phyloP scores from a whole-genome alignment of 1,139 yeast genomes.

The Sugiyamaella castrensis region DNA sequence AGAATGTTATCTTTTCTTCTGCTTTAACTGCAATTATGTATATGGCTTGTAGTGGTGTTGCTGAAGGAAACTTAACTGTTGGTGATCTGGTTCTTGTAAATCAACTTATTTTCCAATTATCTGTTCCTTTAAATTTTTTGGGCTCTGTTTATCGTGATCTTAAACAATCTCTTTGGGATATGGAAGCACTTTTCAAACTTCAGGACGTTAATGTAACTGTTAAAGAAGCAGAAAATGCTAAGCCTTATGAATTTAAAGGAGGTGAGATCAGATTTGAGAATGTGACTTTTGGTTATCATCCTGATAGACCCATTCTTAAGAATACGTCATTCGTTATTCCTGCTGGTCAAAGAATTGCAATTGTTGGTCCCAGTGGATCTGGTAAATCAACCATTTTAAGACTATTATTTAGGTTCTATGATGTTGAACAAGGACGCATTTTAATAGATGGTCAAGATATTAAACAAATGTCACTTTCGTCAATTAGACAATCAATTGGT shows the following conservation, averaged over 20 bases:
- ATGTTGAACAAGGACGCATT: conserved; percentile 72
- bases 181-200: conserved; percentile 31
- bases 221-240: conserved; percentile 58
- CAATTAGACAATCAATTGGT: conserved; percentile 72
- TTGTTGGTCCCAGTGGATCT: conserved; percentile 93
- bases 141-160: conserved; percentile 95
- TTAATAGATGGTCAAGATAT: conserved; percentile 89
- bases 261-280: conserved; percentile 88
- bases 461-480: conserved; percentile 67
- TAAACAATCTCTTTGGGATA: conserved; percentile 63
- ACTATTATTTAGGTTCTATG: conserved; percentile 85
- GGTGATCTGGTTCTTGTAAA: conserved; percentile 96
- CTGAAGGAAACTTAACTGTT: conserved; percentile 75
- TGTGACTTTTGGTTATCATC: conserved; percentile 89
- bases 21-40: conserved; percentile 98
- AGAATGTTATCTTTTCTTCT: conserved; percentile 81
- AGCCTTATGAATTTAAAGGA: conserved; percentile 49
- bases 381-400: conserved; percentile 91
- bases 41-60: conserved; percentile 95
- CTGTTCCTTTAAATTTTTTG: conserved; percentile 88
- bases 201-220: conserved; percentile 73
- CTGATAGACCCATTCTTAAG: conserved; percentile 77
- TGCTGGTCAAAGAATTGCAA: conserved; percentile 85
- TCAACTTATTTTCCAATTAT: conserved; percentile 91
- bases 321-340: conserved; percentile 85